A percentile compares a stretch with the other conserved stretches of the same genome.
These are phyloP conservation scores for Penicillium coffeae DNA, from an alignment of 495 filamentous ascomycete genomes.

Conservation along the genomic window DNA sequence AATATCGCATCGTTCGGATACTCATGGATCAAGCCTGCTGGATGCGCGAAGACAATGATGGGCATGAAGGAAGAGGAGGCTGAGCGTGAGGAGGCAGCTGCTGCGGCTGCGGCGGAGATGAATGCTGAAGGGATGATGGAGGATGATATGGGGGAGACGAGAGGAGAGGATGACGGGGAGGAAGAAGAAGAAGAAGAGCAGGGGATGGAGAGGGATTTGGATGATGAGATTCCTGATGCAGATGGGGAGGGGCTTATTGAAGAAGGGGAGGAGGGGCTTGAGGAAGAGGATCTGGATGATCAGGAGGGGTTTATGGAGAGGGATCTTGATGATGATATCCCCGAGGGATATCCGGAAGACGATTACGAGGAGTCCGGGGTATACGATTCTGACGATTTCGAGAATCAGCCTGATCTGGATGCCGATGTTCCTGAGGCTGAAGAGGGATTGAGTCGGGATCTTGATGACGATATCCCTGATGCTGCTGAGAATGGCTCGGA, in stretches of 20 bases:
- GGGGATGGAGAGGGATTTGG: conserved; percentile 45
- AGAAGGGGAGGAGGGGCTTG: conserved; percentile 40
- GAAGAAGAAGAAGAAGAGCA: conserved; percentile 32
- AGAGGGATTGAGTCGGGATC: conserved; percentile 28
- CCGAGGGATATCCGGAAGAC: conserved; percentile 45
- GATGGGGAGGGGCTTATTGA: conserved; percentile 38
- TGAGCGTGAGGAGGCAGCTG: conserved; percentile 75
- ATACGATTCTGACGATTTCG: conserved; percentile 35
- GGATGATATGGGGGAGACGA: conserved; percentile 19
- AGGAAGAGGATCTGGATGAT: conserved; percentile 35
- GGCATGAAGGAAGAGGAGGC: conserved; percentile 73
- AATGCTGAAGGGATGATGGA: conserved; percentile 52
- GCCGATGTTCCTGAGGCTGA: conserved; percentile 39
- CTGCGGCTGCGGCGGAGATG: conserved; percentile 63
- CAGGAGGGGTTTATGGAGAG: conserved; percentile 43
- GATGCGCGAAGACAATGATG: conserved; percentile 70
- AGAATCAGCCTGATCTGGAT: conserved; percentile 43
- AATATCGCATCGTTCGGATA: conserved; percentile 72
- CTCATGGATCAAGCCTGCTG: conserved; percentile 75
- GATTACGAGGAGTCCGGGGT: conserved; percentile 38
- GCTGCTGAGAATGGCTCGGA: conserved; percentile 29
- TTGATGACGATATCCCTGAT: conserved; percentile 45
- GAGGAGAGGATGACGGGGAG: conserved; percentile 25
- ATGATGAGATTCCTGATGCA: conserved; percentile 47
- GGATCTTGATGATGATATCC: conserved; percentile 51